Evolutionary conservation across 345 rosid genomes (phyloP), one percentile per base, ranked within the genome.

Genomic region (Syzygium grande): DNA sequence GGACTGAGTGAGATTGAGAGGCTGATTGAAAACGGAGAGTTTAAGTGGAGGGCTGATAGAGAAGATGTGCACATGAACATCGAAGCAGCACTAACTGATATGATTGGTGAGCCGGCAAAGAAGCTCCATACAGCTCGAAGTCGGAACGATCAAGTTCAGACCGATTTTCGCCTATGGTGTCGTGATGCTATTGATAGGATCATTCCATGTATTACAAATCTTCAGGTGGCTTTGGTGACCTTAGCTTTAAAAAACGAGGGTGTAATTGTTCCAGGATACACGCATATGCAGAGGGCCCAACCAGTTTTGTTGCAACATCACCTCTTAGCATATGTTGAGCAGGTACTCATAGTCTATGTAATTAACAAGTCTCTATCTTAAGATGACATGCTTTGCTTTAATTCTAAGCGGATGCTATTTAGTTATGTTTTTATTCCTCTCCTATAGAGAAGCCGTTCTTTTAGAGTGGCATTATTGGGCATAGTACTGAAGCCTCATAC

Each of bases 1-100:
- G 99, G 99, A 84, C 95, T 98, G 30, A 95, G 94, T 89, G 95
- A 94, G 88, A 98, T 98, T 23, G 91, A 95, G 92, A 93, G 84
- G 80, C 90, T 65, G 56, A 96, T 98, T 85, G 96, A 92, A 87
- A 93, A 88, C 14, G 96, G 94, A 55, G 89, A 94, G 54, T 98
- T 98, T 88, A 91, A 90, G 84, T 98, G 99, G 99, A 96, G 97
- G 92, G 93, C 95, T 65, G 99, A 96, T 88, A 84, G 98, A 90
- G 99, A 98, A 90, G 98, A 98, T 92, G 99, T 96, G 52, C 99
- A 96, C 88, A 96, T 98, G 99, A 98, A 98, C 92, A 95, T 98
- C 86, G 98, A 98, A 91, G 99, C 98, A 30, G 95, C 98, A 0
- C 94, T 98, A 38, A 98, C 96, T 86, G 99, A 98, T 94, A 73